Conservation (phyloP, 495 filamentous ascomycete species). For the Neurospora africana region DNA sequence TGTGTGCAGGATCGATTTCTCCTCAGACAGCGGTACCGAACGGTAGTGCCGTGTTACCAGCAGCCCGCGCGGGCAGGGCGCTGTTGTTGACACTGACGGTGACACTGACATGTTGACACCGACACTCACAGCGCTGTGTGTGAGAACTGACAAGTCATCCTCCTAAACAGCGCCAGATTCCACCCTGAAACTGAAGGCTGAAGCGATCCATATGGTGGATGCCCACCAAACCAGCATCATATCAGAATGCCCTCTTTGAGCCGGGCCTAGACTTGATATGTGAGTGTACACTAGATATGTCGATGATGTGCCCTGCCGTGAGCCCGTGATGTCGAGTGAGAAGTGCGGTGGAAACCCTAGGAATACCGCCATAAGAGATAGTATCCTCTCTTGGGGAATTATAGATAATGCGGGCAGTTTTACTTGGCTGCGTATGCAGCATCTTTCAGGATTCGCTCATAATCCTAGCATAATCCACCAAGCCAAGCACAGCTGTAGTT, state of each 20-base stretch:
- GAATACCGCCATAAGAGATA: neutral
- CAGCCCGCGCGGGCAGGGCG: neutral
- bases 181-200: neutral
- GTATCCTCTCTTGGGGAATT: too few relatives aligned
- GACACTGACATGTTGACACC: neutral
- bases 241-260: neutral
- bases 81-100: neutral
- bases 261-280: neutral
- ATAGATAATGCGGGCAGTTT: too few relatives aligned
- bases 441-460: too few relatives aligned
- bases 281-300: too few relatives aligned
- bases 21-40: neutral
- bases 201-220: neutral
- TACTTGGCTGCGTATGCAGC: too few relatives aligned
- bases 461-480: too few relatives aligned
- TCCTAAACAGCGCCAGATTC: neutral
- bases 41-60: neutral
- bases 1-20: neutral
- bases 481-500: too few relatives aligned
- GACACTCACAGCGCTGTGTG: neutral
- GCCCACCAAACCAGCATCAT: neutral
- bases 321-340: neutral
- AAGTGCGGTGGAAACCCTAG: neutral
- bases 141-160: neutral
- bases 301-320: neutral